phyloP scores from a whole-genome alignment of 164 flowering plant genomes.

The Sedum album region DNA sequence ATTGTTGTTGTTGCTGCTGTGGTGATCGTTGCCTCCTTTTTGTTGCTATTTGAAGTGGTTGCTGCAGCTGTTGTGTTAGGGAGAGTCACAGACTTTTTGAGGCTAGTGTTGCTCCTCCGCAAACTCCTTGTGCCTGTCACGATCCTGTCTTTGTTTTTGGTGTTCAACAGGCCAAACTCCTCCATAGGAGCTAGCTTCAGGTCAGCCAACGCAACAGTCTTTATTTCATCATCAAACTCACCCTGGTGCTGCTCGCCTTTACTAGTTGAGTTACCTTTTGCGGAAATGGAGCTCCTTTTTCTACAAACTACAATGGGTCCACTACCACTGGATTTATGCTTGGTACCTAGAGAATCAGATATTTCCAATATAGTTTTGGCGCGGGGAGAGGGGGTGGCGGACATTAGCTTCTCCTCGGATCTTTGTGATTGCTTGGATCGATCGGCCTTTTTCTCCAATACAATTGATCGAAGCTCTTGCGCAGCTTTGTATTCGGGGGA shows the following conservation, averaged over 20 bases:
- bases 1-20: conserved; percentile 16
- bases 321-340: conserved; percentile 22
- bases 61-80: conserved; percentile 14
- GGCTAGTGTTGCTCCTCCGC: conserved; percentile 25
- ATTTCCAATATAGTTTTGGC: conserved; percentile 21
- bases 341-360: conserved; percentile 30
- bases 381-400: conserved; percentile 11
- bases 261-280: conserved; percentile 16
- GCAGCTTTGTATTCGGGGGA: conserved; percentile 47
- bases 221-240: conserved; percentile 15
- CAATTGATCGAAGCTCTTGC: conserved; percentile 30
- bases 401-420: conserved; percentile 1
- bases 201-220: conserved; percentile 12
- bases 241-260: conserved; percentile 15
- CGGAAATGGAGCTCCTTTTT: conserved; percentile 47
- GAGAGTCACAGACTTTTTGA: conserved; percentile 1
- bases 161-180: conserved; percentile 17
- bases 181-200: conserved; percentile 13
- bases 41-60: conserved; percentile 12
- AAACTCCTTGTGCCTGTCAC: conserved; percentile 36
- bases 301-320: conserved; percentile 40
- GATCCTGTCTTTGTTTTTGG: conserved; percentile 20
- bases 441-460: conserved; percentile 27
- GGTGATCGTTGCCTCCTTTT: conserved; percentile 11
- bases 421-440: conserved; percentile 8